phyloP scores from a whole-genome alignment of 805 yeast species.

The Starmerella bacillaris region DNA sequence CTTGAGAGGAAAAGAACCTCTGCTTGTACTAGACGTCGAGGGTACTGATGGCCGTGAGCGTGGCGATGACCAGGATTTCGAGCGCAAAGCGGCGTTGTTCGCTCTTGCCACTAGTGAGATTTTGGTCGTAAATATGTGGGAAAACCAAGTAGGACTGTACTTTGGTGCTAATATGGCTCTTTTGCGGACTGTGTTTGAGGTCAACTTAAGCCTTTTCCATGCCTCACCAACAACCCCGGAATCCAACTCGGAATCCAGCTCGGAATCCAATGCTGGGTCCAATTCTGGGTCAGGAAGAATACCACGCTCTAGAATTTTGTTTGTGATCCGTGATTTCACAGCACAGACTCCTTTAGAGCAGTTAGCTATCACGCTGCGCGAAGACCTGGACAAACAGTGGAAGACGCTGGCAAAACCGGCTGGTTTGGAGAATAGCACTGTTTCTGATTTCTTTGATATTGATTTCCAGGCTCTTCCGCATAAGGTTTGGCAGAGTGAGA shows the following conservation, averaged over 20 bases:
- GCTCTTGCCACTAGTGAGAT: conserved; percentile 86
- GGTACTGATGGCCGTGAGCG: conserved; percentile 97
- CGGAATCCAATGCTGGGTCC: too few species aligned
- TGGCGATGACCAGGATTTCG: conserved; percentile 97
- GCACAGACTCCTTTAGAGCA: conserved; percentile 70
- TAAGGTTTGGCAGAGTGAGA: conserved; percentile 60
- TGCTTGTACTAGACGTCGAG: conserved; percentile 77
- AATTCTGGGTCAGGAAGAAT: conserved; percentile 10
- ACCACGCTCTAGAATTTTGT: conserved; percentile 31
- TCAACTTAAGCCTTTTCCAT: conserved; percentile 72
- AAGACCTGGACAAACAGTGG: conserved; percentile 71
- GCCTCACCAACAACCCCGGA: conserved; percentile 32
- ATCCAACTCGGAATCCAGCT: conserved; percentile 2
- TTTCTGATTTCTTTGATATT: conserved; percentile 69
- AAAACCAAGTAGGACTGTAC: conserved; percentile 86
- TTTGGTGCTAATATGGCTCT: conserved; percentile 97
- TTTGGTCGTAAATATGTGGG: conserved; percentile 87
- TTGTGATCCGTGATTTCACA: conserved; percentile 82
- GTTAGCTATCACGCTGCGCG: conserved; percentile 46
- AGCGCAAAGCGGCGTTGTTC: conserved; percentile 86
- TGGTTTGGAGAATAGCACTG: conserved; percentile 34
- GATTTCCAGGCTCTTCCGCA: conserved; percentile 70
- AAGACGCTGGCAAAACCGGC: conserved; percentile 52
- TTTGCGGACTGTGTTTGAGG: conserved; percentile 89
- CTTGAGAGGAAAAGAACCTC: conserved; percentile 7